Percentiles rank a stretch among this genome's conserved stretches.
phyloP scores from a whole-genome alignment of 148 eudicot species.

The Mesembryanthemum crystallinum region DNA sequence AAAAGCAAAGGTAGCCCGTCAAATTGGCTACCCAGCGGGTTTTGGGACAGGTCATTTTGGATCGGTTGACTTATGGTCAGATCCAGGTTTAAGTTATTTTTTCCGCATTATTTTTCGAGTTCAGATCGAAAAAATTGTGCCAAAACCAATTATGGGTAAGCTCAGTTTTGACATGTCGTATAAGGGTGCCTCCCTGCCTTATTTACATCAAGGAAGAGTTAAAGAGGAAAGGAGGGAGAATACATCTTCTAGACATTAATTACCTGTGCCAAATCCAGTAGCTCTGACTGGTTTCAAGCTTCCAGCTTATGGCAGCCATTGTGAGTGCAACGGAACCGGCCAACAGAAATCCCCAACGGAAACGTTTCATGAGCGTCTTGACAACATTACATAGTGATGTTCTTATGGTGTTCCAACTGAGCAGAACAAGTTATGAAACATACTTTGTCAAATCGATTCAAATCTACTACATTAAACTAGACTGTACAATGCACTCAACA shows the following conservation, averaged over 20 bases:
- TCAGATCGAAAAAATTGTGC: no score
- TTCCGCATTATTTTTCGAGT: no score
- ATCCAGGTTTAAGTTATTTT: no score
- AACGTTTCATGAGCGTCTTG: constrained; percentile 55
- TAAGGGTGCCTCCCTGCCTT: neutral
- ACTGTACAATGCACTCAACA: neutral
- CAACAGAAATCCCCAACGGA: constrained; percentile 62
- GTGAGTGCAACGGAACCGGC: constrained; percentile 61
- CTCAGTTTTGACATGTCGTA: no score
- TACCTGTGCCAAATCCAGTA: constrained; percentile 99
- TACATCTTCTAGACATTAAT: neutral
- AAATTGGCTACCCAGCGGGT: no score
- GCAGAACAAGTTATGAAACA: constrained; percentile 4
- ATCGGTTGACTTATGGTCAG: no score
- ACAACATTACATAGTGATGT: constrained; percentile 39
- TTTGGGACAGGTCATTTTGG: no score
- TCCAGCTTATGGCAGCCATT: constrained; percentile 86
- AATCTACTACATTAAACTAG: neutral
- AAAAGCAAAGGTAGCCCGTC: no score
- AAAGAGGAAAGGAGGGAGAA: neutral
- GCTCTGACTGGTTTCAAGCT: constrained; percentile 58
- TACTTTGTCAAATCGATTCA: neutral
- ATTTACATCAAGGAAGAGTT: neutral
- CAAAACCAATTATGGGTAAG: no score
- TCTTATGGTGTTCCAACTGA: constrained; percentile 60